Evolutionary conservation across 306 rosid genomes (phyloP).

Genomic region (Malus fusca): DNA sequence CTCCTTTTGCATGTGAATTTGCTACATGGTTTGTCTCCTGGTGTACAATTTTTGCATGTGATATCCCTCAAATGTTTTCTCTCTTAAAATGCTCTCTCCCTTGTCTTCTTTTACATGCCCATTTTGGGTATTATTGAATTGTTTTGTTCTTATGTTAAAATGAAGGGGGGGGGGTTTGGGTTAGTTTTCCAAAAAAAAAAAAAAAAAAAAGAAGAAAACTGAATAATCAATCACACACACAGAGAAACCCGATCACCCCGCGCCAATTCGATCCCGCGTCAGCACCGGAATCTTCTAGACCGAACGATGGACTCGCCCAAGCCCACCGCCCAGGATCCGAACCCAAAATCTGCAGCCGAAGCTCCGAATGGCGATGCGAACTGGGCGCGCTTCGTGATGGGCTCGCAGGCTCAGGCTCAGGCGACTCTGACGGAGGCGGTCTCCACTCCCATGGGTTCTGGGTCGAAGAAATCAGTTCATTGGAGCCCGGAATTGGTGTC

Average conservation of each 20-base stretch:
- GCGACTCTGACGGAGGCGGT: constrained; percentile 1
- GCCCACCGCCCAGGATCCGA: constrained; percentile 4
- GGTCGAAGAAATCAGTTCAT: constrained; percentile 57
- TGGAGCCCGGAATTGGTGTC: constrained; percentile 81
- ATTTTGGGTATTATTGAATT: too few relatives aligned
- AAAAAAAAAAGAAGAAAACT: too few relatives aligned
- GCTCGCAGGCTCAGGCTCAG: constrained; percentile 24
- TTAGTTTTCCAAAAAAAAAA: too few relatives aligned
- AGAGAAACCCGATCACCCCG: neutral
- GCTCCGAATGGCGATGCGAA: constrained; percentile 26
- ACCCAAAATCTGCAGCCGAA: constrained; percentile 10
- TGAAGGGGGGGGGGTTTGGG: too few relatives aligned
- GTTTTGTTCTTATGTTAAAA: too few relatives aligned
- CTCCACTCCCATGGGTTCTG: constrained; percentile 13
- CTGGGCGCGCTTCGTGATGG: constrained; percentile 21
- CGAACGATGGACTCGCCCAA: constrained; percentile 44
- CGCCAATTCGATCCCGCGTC: neutral
- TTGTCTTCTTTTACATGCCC: too few relatives aligned
- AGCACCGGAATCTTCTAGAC: neutral
- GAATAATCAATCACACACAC: neutral
- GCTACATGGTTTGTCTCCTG: too few relatives aligned
- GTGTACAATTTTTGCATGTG: too few relatives aligned
- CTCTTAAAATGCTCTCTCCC: too few relatives aligned
- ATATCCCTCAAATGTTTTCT: too few relatives aligned
- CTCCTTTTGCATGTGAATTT: too few relatives aligned